Percentiles rank a stretch among this genome's conserved stretches.
Evolutionary conservation across 371 early-diverging fungal species (phyloP).

Genomic region (Umbelopsis sp.): DNA sequence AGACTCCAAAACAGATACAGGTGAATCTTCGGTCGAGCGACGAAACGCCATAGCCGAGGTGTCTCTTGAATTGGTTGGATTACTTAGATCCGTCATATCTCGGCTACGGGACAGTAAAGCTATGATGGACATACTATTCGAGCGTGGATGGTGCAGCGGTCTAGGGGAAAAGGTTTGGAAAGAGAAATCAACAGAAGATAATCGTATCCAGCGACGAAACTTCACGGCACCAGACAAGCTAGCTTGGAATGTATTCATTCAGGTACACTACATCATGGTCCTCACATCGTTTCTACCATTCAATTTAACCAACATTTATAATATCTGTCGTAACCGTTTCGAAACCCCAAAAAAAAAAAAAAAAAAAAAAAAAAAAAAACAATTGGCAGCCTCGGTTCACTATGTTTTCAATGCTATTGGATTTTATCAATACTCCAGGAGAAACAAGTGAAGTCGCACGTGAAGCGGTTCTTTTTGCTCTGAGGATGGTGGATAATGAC

Average conservation of each 20-base stretch:
- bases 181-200: slow-evolving; percentile 44
- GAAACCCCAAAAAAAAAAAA: too few relatives aligned
- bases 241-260: slow-evolving; percentile 46
- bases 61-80: slow-evolving; percentile 48
- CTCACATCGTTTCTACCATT: too few relatives aligned
- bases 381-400: slow-evolving; percentile 46
- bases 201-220: slow-evolving; percentile 40
- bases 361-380: too few relatives aligned
- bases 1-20: slow-evolving; percentile 22
- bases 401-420: slow-evolving; percentile 52
- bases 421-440: slow-evolving; percentile 56
- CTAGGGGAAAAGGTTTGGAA: slow-evolving; percentile 58
- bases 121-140: slow-evolving; percentile 55
- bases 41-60: slow-evolving; percentile 45
- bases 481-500: slow-evolving; percentile 48
- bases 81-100: slow-evolving; percentile 54
- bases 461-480: slow-evolving; percentile 52
- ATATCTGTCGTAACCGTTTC: too few relatives aligned
- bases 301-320: too few relatives aligned
- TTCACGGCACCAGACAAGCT: slow-evolving; percentile 52
- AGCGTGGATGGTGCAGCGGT: slow-evolving; percentile 56
- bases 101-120: slow-evolving; percentile 55
- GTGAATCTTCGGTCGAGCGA: slow-evolving; percentile 48
- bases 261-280: neutral
- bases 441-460: slow-evolving; percentile 58